phyloP scores from a whole-genome alignment of 2,329 filamentous ascomycete species.

The Aschersonia sp. region DNA sequence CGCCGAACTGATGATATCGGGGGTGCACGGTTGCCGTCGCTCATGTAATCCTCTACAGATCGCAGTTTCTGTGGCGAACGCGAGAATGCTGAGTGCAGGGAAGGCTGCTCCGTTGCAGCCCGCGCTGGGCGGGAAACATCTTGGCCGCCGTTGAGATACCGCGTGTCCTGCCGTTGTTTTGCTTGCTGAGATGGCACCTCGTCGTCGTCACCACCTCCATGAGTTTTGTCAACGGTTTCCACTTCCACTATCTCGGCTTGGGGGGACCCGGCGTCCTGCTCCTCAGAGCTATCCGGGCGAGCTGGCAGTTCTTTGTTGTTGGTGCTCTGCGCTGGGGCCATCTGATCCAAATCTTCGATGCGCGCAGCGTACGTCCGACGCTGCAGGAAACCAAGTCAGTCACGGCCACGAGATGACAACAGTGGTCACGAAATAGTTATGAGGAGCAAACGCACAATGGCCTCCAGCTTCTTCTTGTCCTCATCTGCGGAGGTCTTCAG shows the following conservation, averaged over 20 bases:
- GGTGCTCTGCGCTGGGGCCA: slow-evolving; percentile 39
- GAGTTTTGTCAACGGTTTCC: neutral
- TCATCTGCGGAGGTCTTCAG: slow-evolving; percentile 70
- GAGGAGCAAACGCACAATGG: slow-evolving; percentile 56
- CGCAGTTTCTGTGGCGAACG: slow-evolving; percentile 23
- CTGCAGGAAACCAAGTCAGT: slow-evolving; percentile 24
- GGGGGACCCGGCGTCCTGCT: slow-evolving; percentile 5
- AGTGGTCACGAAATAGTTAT: too few relatives aligned
- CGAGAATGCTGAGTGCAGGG: slow-evolving; percentile 40
- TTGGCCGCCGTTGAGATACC: slow-evolving; percentile 9
- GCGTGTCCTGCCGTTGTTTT: slow-evolving; percentile 9
- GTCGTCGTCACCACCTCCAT: slow-evolving; percentile 22
- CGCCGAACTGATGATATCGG: slow-evolving; percentile 56
- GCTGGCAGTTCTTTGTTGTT: slow-evolving; percentile 66
- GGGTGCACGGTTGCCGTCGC: slow-evolving; percentile 47
- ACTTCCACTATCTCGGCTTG: neutral
- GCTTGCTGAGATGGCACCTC: slow-evolving; percentile 7
- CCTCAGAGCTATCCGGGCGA: slow-evolving; percentile 40
- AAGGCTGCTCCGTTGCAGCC: slow-evolving; percentile 7
- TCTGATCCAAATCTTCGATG: slow-evolving; percentile 70
- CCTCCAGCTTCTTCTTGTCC: slow-evolving; percentile 79
- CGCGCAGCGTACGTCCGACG: slow-evolving; percentile 80
- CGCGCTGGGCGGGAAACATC: slow-evolving; percentile 9
- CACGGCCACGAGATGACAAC: neutral
- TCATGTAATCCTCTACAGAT: slow-evolving; percentile 20